Conservation (phyloP, 2,329 filamentous ascomycete genomes). For the Proliferodiscus dingleyae region DNA sequence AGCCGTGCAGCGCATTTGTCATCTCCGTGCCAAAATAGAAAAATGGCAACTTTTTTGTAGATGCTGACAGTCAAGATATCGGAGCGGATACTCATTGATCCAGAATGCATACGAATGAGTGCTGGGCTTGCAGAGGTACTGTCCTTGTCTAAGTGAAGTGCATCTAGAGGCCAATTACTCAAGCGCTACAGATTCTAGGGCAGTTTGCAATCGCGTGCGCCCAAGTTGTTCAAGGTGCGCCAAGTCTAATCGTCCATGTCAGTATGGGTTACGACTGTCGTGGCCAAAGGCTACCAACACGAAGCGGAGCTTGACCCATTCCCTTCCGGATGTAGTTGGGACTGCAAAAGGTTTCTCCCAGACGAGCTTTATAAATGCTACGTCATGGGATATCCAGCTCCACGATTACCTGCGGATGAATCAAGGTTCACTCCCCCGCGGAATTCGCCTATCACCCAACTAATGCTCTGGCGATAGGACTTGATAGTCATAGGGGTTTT, state of each 20-base stretch:
- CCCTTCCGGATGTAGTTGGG: constrained; percentile 16
- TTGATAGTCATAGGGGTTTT: constrained; percentile 15
- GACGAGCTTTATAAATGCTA: constrained; percentile 22
- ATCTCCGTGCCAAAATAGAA: neutral
- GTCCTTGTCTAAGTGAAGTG: constrained; percentile 11
- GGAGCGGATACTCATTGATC: constrained; percentile 2
- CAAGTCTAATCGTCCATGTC: constrained; percentile 17
- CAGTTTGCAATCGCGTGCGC: constrained; percentile 14
- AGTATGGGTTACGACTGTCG: constrained; percentile 23
- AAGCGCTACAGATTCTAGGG: constrained; percentile 17
- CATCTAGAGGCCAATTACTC: constrained; percentile 11
- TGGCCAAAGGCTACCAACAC: constrained; percentile 21
- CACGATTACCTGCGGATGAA: constrained; percentile 21
- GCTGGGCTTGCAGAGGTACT: constrained; percentile 23
- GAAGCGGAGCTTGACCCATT: constrained; percentile 21
- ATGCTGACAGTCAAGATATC: constrained; percentile 9
- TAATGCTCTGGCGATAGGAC: constrained; percentile 18
- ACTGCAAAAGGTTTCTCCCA: constrained; percentile 17
- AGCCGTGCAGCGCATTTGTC: constrained; percentile 10
- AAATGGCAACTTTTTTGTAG: neutral
- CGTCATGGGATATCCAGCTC: constrained; percentile 23
- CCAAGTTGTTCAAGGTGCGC: constrained; percentile 20
- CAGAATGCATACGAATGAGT: constrained; percentile 19
- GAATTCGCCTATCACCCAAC: constrained; percentile 15
- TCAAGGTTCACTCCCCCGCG: constrained; percentile 20